Conservation (phyloP, 768 basidiomycete genomes). For the Zangia roseola region DNA sequence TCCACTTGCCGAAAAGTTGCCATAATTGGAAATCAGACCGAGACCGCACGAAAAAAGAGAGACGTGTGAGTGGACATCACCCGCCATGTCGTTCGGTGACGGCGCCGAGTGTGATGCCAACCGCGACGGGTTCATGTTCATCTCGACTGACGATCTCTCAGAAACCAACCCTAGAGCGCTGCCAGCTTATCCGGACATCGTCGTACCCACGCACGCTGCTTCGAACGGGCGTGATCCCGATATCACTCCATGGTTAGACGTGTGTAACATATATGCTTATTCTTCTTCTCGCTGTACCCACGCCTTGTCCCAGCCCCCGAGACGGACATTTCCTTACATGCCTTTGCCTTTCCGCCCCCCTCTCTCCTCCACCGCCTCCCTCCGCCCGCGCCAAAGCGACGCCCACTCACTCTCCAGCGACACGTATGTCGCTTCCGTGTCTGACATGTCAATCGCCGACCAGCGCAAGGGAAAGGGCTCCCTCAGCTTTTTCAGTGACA, state of each 20-base stretch:
- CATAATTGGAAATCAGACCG: constrained; percentile 7
- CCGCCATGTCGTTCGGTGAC: constrained; percentile 17
- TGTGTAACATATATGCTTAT: background rate
- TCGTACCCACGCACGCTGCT: background rate
- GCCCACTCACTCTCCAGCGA: constrained; percentile 29
- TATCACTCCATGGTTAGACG: constrained; percentile 24
- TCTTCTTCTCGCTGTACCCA: constrained; percentile 5
- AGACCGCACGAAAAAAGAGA: background rate
- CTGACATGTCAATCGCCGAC: constrained; percentile 36
- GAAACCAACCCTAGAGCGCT: constrained; percentile 1
- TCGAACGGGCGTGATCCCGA: constrained; percentile 5
- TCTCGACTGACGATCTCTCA: constrained; percentile 5
- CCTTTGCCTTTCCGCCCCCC: constrained; percentile 31
- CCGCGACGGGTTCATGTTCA: constrained; percentile 13
- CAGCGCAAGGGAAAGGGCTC: constrained; percentile 50
- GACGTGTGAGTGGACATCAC: background rate
- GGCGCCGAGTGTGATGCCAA: background rate
- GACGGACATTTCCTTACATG: constrained; percentile 30
- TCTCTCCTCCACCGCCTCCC: constrained; percentile 33
- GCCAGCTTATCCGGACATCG: constrained; percentile 11
- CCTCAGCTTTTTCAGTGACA: constrained; percentile 39
- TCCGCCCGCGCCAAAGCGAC: constrained; percentile 30
- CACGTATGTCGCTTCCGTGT: constrained; percentile 28
- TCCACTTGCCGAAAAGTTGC: constrained; percentile 14
- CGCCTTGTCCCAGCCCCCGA: constrained; percentile 10